These are phyloP conservation scores for Esteya vermicola DNA, from an alignment of 2,329 filamentous ascomycete species.

Conservation along the genomic window DNA sequence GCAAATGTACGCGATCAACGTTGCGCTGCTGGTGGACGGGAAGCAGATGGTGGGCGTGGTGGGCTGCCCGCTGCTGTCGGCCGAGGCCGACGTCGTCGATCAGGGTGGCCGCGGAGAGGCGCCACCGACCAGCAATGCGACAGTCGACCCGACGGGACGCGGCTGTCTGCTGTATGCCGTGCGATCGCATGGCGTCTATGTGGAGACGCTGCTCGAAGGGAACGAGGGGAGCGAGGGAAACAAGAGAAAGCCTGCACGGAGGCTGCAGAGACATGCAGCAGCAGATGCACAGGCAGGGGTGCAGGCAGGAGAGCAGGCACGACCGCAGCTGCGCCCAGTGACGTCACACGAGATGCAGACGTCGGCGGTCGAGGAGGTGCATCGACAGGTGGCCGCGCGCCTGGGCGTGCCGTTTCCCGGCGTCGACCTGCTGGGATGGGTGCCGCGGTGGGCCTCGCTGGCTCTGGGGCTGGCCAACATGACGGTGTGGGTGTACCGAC, in stretches of 20 bases:
- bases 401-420: conserved; percentile 30
- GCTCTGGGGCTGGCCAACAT: conserved; percentile 38
- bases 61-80: conserved; percentile 25
- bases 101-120: conserved; percentile 27
- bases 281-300: conserved; percentile 9
- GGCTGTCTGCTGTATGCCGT: conserved; percentile 39
- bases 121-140: conserved; percentile 25
- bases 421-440: conserved; percentile 41
- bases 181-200: conserved; percentile 30
- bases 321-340: conserved; percentile 29
- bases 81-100: conserved; percentile 20
- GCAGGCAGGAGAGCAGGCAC: too few relatives aligned
- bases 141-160: conserved; percentile 25
- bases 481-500: conserved; percentile 42
- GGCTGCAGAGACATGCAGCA: conserved; percentile 17
- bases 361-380: conserved; percentile 32
- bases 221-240: not conserved
- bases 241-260: conserved; percentile 11
- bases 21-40: conserved; percentile 35
- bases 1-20: conserved; percentile 43
- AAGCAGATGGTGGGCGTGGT: conserved; percentile 35
- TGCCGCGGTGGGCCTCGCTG: conserved; percentile 37
- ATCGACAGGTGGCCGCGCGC: conserved; percentile 26
- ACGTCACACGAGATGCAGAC: conserved; percentile 31
- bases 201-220: conserved; percentile 22